Conservation (phyloP, 176 grass and related monocot genomes). For the Microstegium vimineum region DNA sequence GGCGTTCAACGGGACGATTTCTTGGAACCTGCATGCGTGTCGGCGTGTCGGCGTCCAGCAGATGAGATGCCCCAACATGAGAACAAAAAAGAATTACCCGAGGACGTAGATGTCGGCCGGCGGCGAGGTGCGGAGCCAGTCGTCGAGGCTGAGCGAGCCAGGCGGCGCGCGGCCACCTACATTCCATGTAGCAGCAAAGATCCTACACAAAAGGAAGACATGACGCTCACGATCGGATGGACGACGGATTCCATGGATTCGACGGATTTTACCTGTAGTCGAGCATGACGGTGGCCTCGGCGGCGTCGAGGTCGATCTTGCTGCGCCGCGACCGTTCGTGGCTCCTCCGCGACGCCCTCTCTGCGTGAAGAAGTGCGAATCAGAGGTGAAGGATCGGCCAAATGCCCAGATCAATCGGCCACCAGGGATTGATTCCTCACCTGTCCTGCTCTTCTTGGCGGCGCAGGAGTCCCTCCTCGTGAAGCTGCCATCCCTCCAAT, state of each 20-base stretch:
- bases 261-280: slow-evolving; percentile 65
- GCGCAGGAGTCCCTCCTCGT: slow-evolving; percentile 63
- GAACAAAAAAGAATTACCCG: slow-evolving; percentile 32
- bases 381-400: not conserved
- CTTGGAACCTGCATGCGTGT: slow-evolving; percentile 64
- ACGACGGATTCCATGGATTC: not conserved
- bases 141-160: slow-evolving; percentile 72
- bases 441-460: slow-evolving; percentile 82
- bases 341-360: slow-evolving; percentile 50
- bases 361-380: slow-evolving; percentile 36
- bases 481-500: slow-evolving; percentile 65
- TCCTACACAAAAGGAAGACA: slow-evolving; percentile 31
- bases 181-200: slow-evolving; percentile 94
- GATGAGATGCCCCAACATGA: too few relatives aligned
- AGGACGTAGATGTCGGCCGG: slow-evolving; percentile 93
- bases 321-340: slow-evolving; percentile 60
- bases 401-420: not conserved
- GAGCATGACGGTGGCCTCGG: slow-evolving; percentile 82
- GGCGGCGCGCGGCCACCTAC: slow-evolving; percentile 76
- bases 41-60: too few relatives aligned
- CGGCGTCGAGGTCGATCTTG: slow-evolving; percentile 95
- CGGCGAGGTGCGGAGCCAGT: slow-evolving; percentile 88
- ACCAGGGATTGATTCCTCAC: not conserved
- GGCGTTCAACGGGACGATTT: slow-evolving; percentile 85
- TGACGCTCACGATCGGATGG: not conserved